A percentile compares a stretch with the other conserved stretches of the same genome.
Conservation (phyloP, 352 stramenopile genomes). For the Stramenopiles sp. region DNA sequence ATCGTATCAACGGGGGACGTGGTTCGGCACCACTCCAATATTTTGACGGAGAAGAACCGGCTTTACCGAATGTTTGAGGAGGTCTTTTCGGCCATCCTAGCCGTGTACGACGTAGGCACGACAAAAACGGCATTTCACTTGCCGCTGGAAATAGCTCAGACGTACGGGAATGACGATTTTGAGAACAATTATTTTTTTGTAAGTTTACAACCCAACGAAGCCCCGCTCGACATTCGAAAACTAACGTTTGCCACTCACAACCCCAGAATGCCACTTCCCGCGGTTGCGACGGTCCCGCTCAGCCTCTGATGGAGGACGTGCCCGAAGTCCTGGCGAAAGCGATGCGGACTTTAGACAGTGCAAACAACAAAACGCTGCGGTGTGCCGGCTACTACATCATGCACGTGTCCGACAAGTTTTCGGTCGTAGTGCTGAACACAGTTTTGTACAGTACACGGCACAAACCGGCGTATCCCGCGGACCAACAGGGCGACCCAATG, state of each 20-base stretch:
- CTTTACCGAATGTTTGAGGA: background rate
- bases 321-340: background rate
- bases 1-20: background rate
- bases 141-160: background rate
- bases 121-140: too few species aligned
- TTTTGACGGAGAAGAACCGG: background rate
- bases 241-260: too few species aligned
- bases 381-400: background rate
- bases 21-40: background rate
- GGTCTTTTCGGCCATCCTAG: background rate
- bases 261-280: too few species aligned
- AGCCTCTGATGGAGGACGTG: background rate
- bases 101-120: background rate
- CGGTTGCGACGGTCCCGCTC: background rate
- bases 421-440: background rate
- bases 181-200: slow-evolving; percentile 5
- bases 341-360: background rate
- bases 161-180: background rate
- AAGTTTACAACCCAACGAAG: too few species aligned
- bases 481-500: background rate
- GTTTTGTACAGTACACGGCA: background rate
- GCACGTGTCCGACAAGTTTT: background rate
- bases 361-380: background rate
- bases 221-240: too few species aligned
- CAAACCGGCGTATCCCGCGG: background rate